Evolutionary conservation across 345 rosid genomes (phyloP), one percentile per base, ranked within the genome.

Genomic region (Salix exigua): DNA sequence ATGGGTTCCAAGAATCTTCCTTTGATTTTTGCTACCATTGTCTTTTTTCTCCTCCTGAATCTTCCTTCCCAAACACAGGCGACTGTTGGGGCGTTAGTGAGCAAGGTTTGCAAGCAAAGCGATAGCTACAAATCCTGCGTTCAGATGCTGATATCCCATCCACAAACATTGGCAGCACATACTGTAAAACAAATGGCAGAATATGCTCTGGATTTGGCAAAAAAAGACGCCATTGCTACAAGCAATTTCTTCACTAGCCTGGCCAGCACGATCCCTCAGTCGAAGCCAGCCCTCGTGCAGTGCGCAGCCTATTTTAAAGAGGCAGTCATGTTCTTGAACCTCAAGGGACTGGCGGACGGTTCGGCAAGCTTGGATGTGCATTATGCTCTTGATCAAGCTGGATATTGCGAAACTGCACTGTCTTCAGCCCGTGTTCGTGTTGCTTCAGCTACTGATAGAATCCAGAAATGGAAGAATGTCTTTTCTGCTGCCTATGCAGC

Each of bases 281-380:
- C 7, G 2, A 48, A 66, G 33, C 18, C n/a, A 19, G 17, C 72
- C 3, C 51, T 75, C 26, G 38, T 30, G 38, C 4, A 3, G 6
- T 80, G 82, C 14, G 72, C 67, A 0, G 7, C 42, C 4, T 40
- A 70, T 23, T 75, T 80, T 33, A 3, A 28, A 16, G 75, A 65
- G 21, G 46, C 75, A 14, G 7, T 37, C 4, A 10, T 6, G 5
- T 17, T 60, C 63, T n/a, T 80, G 23, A 71, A 53, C 28, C 75
- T 75, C 2, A 8, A 19, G 2, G 82, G 75, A 37, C 74, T 80
- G 1, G 12, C 40, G 26, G 79, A 18, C 4, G 79, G 67, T 4
- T 64, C 72, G n/a, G 75, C 75, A 1, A 75, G 79, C 48, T 44
- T 80, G 14, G 82, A 80, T 66, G 75, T 80, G n/a, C 79, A 80